phyloP scores from a whole-genome alignment of 2,329 filamentous ascomycete species.

The Cadophora sp. region DNA sequence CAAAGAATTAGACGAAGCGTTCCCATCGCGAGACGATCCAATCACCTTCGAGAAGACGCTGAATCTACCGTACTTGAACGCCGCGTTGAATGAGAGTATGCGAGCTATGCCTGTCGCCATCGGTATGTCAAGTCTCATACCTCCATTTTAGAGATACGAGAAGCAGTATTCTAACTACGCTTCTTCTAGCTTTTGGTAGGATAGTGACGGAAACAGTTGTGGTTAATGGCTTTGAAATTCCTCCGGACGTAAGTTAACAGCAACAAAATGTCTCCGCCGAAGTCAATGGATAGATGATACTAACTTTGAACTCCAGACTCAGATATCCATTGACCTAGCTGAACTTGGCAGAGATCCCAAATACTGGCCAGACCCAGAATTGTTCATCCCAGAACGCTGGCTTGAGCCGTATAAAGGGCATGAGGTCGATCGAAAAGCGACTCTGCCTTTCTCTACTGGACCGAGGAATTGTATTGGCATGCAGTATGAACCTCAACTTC shows the following conservation, averaged over 20 bases:
- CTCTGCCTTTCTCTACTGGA: conserved; percentile 42
- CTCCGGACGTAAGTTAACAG: conserved; percentile 23
- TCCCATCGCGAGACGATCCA: conserved; percentile 23
- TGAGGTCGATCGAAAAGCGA: conserved; percentile 34
- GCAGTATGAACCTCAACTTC: conserved; percentile 21
- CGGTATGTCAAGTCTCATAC: conserved; percentile 1
- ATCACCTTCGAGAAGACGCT: conserved; percentile 33
- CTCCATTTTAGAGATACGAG: neutral
- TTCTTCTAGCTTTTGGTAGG: conserved; percentile 25
- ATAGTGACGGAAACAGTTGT: conserved; percentile 20
- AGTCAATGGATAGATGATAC: neutral
- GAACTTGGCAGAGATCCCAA: conserved; percentile 22
- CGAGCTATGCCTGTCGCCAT: conserved; percentile 32
- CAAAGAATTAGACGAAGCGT: conserved; percentile 51
- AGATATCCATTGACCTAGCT: conserved; percentile 19
- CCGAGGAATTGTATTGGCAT: conserved; percentile 45
- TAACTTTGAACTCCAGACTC: conserved; percentile 15
- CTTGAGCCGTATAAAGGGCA: conserved; percentile 29
- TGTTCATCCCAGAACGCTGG: conserved; percentile 37
- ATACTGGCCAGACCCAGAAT: conserved; percentile 32
- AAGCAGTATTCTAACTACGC: neutral
- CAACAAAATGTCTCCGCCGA: neutral
- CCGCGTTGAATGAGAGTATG: conserved; percentile 35
- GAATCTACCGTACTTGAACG: conserved; percentile 34
- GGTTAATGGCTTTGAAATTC: conserved; percentile 32